Conservation (phyloP, 2,329 filamentous ascomycete genomes). For the Lasiodiplodia hormozganensis region DNA sequence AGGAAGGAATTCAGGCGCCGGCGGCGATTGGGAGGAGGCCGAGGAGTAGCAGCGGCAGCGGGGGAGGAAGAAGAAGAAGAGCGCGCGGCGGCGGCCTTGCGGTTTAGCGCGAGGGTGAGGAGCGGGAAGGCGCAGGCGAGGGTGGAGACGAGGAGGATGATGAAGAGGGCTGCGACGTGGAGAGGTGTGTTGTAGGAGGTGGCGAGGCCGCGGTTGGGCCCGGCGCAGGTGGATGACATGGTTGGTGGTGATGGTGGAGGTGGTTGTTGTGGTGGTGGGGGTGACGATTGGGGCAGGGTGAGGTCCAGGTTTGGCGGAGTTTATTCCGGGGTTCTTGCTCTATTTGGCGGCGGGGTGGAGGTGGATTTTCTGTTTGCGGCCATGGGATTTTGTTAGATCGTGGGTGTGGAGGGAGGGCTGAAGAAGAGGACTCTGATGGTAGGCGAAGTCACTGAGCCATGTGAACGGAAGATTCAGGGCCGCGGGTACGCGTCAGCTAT, state of each 20-base stretch:
- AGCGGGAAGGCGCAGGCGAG: conserved; percentile 67
- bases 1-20: conserved; percentile 62
- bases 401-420: no score
- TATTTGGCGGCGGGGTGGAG: no score
- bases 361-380: no score
- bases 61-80: conserved; percentile 44
- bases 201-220: neutral
- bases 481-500: neutral
- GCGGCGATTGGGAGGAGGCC: conserved; percentile 65
- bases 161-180: conserved; percentile 43
- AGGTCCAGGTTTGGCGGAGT: neutral
- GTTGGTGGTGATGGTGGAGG: neutral
- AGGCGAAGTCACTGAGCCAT: no score
- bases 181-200: conserved; percentile 39
- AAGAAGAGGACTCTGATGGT: no score
- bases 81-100: conserved; percentile 37
- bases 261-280: neutral
- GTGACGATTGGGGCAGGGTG: neutral
- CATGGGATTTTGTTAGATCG: no score
- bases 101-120: conserved; percentile 65
- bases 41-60: conserved; percentile 62
- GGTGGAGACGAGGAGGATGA: conserved; percentile 43
- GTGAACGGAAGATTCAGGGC: no score
- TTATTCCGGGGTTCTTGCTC: neutral
- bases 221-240: neutral